Evolutionary conservation across 2,329 filamentous ascomycete genomes (phyloP).

Genomic region (Davidsoniella neocaledoniae): DNA sequence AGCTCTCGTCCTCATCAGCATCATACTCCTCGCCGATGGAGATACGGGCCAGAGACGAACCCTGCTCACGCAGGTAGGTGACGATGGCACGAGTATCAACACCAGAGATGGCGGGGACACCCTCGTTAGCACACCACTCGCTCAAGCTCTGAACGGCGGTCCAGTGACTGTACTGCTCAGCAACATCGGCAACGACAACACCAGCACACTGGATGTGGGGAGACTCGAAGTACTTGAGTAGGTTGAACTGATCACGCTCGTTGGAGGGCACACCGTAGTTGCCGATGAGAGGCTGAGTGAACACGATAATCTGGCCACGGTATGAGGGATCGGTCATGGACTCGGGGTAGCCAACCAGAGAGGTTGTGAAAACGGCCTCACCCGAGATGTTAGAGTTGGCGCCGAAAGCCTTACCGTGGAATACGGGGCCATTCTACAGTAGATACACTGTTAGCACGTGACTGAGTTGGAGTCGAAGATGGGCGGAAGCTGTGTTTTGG

Average conservation of each 20-base stretch:
- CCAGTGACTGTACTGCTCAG: slow-evolving; percentile 93
- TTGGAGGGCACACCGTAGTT: slow-evolving; percentile 94
- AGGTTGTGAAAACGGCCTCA: slow-evolving; percentile 97
- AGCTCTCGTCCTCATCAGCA: slow-evolving; percentile 93
- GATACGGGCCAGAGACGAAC: slow-evolving; percentile 88
- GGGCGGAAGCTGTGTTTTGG: not conserved
- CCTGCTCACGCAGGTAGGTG: slow-evolving; percentile 86
- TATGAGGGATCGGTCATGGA: slow-evolving; percentile 81
- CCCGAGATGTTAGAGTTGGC: slow-evolving; percentile 94
- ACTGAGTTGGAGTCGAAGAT: not conserved
- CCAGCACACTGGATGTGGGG: slow-evolving; percentile 93
- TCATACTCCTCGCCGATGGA: slow-evolving; percentile 96
- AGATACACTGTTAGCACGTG: not conserved
- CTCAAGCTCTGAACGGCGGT: slow-evolving; percentile 88
- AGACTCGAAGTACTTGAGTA: slow-evolving; percentile 96
- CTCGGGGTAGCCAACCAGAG: slow-evolving; percentile 93
- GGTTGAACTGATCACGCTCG: slow-evolving; percentile 69
- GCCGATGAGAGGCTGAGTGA: slow-evolving; percentile 93
- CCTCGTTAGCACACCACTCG: slow-evolving; percentile 91
- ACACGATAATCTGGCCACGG: slow-evolving; percentile 90
- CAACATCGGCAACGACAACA: slow-evolving; percentile 89
- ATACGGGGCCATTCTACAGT: slow-evolving; percentile 72
- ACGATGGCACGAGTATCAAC: slow-evolving; percentile 96
- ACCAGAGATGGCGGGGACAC: slow-evolving; percentile 87
- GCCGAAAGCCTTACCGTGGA: slow-evolving; percentile 90